Base-by-base conservation (phyloP, 2,329 filamentous ascomycete species). In the Cercospora nicotianae region DNA sequence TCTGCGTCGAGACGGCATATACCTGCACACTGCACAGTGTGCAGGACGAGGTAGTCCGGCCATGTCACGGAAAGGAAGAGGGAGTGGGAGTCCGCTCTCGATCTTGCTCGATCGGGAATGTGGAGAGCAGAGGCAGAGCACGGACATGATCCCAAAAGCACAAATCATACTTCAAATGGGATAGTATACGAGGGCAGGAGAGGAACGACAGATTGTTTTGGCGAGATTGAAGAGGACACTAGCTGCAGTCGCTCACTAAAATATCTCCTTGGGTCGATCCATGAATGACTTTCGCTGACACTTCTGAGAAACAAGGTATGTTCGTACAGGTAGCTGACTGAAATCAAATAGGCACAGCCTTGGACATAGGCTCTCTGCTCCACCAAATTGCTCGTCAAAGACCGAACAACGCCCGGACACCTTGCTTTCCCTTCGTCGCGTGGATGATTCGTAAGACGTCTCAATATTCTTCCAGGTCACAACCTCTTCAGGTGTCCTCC, bases 181-280 rank as follows among this genome's bases (percentile, higher is more conserved):
- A 53, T 10, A 53, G 48, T 53, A 53, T 26, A 53, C 48, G 23
- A 3, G 48, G 3, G 48, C 3, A 6, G 6, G 48, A 55, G 23
- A 30, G 23, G 48, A 55, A 4, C 0, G 23, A 30, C 13, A 55
- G 48, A 55, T n/a, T 55, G 48, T 8, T 3, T 28, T 28, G 20
- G 39, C 30, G 9, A 31, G 28, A 23, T 26, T 1, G 51, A 36
- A 51, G 65, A 59, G 39, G 30, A 51, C 53, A 69, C 60, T 72
- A 69, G 69, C 72, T 70, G 65, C 57, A 73, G 70, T 71, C 73
- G 68, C 71, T 74, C 72, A n/a, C 72, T 73, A 45, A 61, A 18
- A 55, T 10, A 18, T 28, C 18, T 65, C 42, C 57, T 39, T 36
- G 31, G 55, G 51, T 42, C 23, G 23, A 42, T 28, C n/a, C 16